These are phyloP conservation scores for Datisca glomerata DNA, from an alignment of 306 rosid species.

Conservation along the genomic window DNA sequence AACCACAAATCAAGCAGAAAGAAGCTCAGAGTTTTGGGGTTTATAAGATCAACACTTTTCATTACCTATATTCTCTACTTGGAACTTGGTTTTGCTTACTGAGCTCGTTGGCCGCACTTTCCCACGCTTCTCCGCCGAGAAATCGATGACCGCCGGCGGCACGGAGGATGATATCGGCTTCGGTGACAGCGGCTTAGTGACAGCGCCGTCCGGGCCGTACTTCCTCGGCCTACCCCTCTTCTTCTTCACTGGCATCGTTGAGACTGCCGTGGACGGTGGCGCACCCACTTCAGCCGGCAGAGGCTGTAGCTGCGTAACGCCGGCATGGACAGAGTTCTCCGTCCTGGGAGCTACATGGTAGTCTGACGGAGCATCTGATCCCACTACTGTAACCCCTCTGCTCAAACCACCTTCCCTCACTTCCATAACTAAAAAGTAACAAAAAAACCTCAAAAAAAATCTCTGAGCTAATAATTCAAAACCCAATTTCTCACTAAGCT, in stretches of 20 bases:
- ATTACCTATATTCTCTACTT: constrained; percentile 73
- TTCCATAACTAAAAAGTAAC: constrained; percentile 36
- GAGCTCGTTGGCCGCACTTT: constrained; percentile 66
- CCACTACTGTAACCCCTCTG: constrained; percentile 75
- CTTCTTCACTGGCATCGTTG: constrained; percentile 48
- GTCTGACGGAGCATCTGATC: constrained; percentile 90
- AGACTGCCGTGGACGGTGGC: constrained; percentile 8
- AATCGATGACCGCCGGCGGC: constrained; percentile 79
- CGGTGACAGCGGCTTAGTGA: constrained; percentile 58
- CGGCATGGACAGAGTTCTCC: constrained; percentile 26
- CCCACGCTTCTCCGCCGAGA: constrained; percentile 74
- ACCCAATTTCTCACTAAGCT: constrained; percentile 25
- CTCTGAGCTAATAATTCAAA: constrained; percentile 21
- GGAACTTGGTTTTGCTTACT: constrained; percentile 61
- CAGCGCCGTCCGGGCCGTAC: constrained; percentile 81
- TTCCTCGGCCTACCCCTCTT: constrained; percentile 98
- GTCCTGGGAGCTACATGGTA: constrained; percentile 71
- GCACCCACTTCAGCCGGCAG: constrained; percentile 11
- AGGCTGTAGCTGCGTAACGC: too few species aligned
- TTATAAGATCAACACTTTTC: too few species aligned
- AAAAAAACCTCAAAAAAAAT: constrained; percentile 13
- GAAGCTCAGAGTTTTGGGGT: too few species aligned
- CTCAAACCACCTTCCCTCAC: constrained; percentile 45
- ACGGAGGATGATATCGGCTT: constrained; percentile 84
- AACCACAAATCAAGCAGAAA: too few species aligned